These are phyloP conservation scores for Blattamonas nauphoetae DNA, from an alignment of 78 protist genomes.

Conservation along the genomic window DNA sequence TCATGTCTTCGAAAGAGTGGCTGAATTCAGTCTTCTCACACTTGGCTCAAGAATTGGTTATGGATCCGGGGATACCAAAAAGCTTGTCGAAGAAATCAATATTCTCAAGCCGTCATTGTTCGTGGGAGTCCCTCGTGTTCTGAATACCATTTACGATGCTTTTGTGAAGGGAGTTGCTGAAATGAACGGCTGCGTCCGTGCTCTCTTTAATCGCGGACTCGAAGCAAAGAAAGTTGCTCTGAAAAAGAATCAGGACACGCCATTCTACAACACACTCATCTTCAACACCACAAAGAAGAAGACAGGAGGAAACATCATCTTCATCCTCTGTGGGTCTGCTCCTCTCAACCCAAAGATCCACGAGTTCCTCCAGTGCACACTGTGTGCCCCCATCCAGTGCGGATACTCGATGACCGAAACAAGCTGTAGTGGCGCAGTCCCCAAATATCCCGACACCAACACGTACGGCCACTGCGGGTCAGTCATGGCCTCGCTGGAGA, in stretches of 20 bases:
- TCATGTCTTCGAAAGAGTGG: constrained; percentile 7
- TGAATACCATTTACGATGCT: background rate
- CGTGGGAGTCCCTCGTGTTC: constrained; percentile 5
- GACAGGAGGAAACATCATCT: background rate
- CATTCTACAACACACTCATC: background rate
- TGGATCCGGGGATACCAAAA: background rate
- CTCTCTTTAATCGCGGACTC: background rate
- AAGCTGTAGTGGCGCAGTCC: background rate
- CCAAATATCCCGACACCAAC: background rate
- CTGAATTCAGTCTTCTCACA: background rate
- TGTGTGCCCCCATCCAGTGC: background rate
- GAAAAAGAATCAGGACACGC: background rate
- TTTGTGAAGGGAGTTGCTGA: background rate
- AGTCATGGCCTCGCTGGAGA: constrained; percentile 1
- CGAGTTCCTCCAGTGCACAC: background rate
- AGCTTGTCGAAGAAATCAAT: background rate
- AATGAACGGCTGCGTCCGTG: background rate
- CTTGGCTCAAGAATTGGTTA: background rate
- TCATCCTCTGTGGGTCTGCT: constrained; percentile 5
- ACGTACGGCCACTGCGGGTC: constrained; percentile 8
- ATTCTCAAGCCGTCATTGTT: background rate
- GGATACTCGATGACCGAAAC: constrained; percentile 7
- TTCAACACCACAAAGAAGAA: background rate
- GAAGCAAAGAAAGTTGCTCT: background rate
- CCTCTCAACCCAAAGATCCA: background rate